phyloP scores from a whole-genome alignment of 208 protist genomes.

The Naegleria fowleri region DNA sequence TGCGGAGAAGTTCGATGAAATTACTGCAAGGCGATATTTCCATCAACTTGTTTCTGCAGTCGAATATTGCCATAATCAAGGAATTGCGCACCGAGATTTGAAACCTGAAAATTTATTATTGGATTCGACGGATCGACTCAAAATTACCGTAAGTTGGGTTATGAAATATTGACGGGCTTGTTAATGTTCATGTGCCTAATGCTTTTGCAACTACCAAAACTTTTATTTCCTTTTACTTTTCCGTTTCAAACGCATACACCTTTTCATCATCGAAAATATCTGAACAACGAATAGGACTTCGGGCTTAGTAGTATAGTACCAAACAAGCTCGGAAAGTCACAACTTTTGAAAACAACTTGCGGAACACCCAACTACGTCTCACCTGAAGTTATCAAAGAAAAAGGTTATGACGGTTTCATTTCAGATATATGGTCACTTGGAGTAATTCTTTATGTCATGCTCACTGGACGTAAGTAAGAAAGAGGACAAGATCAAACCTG shows the following conservation, averaged over 20 bases:
- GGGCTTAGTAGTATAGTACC: constrained; percentile 34
- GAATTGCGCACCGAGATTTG: constrained; percentile 60
- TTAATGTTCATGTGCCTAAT: too few relatives aligned
- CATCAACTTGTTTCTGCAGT: constrained; percentile 86
- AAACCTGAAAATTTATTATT: constrained; percentile 81
- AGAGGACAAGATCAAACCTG: constrained; percentile 10
- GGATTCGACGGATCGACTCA: constrained; percentile 62
- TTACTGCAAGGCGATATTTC: constrained; percentile 75
- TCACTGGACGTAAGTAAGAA: constrained; percentile 67
- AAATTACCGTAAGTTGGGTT: constrained; percentile 71
- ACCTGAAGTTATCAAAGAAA: constrained; percentile 46
- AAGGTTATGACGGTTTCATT: constrained; percentile 49
- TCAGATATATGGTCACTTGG: constrained; percentile 78
- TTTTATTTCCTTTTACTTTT: constrained; percentile 17
- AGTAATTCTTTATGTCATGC: constrained; percentile 84
- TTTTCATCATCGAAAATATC: too few relatives aligned
- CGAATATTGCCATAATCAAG: constrained; percentile 81
- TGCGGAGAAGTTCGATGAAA: constrained; percentile 67
- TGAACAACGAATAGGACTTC: constrained; percentile 36
- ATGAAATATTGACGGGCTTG: too few relatives aligned
- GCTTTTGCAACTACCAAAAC: too few relatives aligned
- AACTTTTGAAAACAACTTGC: constrained; percentile 37
- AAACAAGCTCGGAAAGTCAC: background rate
- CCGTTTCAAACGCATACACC: too few relatives aligned
- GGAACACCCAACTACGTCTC: constrained; percentile 46